Evolutionary conservation across 1,139 yeast species (phyloP), one percentile per base, ranked within the genome.

Genomic region (Taiozyma onychis): DNA sequence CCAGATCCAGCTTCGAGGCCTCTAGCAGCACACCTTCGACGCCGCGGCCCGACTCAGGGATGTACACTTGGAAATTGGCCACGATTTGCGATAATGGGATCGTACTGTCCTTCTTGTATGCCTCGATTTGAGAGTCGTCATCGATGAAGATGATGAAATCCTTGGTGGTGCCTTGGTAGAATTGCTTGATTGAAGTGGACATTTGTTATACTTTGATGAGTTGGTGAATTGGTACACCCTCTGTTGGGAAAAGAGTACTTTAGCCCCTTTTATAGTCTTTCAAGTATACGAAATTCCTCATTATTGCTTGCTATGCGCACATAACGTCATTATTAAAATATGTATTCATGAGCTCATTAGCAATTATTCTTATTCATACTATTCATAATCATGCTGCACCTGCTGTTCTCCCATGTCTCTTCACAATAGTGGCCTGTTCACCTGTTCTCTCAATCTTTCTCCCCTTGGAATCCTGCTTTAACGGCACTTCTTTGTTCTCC

Each of bases 141-240:
- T 83, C 86, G 35, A 79, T 77, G 65, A 85, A 85, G 44, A 85
- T 76, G 46, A 83, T 71, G 57, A 87, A 84, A 66, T 87, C 95
- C 51, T 73, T 67, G 47, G 73, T 76, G 22, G 69, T 57, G 53
- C 96, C 95, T 66, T 83, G 80, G 74, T 80, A 85, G 60, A 85
- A 81, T 43, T 45, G 47, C 16, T 47, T 50, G 14, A 34, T 24
- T 39, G 42, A 28, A 8, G 45, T 30, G 16, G 48, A 45, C 48
- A 47, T 47, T 37, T 4, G 35, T 18, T 18, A 18, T 18, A 18
- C 18, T 18, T 18, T 18, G 18, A 18, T 18, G 18, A 18, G 18
- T 18, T 18, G 18, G 18, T 18, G 18, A 18, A 18, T 18, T 18
- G 18, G 18, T 18, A 18, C 18, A 18, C 18, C 18, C 18, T 18